These are phyloP conservation scores for Benincasa hispida DNA, from an alignment of 306 rosid species.

Conservation along the genomic window DNA sequence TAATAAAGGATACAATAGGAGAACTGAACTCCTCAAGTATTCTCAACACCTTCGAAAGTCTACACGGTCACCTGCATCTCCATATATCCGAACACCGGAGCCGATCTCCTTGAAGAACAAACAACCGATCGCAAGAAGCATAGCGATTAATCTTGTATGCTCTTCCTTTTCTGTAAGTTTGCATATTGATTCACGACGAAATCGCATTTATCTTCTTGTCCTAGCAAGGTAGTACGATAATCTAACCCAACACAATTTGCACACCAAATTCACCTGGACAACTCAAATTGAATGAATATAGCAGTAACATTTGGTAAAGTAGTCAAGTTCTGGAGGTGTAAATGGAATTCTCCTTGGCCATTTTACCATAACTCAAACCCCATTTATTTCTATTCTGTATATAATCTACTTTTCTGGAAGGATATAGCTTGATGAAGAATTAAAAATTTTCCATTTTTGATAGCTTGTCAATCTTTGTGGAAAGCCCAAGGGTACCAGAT, in stretches of 20 bases:
- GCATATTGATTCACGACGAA: neutral
- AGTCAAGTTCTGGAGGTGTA: neutral
- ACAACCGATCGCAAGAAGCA: conserved; percentile 17
- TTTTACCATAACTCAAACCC: neutral
- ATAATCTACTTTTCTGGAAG: neutral
- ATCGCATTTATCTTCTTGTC: neutral
- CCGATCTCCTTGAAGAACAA: conserved; percentile 9
- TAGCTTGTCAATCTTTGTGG: conserved; percentile 20
- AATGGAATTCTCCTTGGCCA: neutral
- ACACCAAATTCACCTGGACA: neutral
- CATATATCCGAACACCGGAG: conserved; percentile 2
- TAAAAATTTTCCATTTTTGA: neutral
- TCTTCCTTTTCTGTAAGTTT: neutral
- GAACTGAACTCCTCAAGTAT: conserved; percentile 55
- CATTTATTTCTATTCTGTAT: neutral
- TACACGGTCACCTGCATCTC: conserved; percentile 24
- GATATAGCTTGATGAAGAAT: neutral
- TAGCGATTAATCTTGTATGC: conserved; percentile 1
- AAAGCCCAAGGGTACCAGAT: conserved; percentile 15
- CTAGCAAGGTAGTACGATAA: neutral
- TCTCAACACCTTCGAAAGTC: conserved; percentile 44
- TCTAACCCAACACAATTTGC: neutral
- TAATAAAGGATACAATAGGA: conserved; percentile 39
- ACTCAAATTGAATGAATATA: neutral
- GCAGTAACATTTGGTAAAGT: neutral